A percentile compares a stretch with the other conserved stretches of the same genome.
phyloP scores from a whole-genome alignment of 108 stramenopile genomes.

The Nitzschia putrida region DNA sequence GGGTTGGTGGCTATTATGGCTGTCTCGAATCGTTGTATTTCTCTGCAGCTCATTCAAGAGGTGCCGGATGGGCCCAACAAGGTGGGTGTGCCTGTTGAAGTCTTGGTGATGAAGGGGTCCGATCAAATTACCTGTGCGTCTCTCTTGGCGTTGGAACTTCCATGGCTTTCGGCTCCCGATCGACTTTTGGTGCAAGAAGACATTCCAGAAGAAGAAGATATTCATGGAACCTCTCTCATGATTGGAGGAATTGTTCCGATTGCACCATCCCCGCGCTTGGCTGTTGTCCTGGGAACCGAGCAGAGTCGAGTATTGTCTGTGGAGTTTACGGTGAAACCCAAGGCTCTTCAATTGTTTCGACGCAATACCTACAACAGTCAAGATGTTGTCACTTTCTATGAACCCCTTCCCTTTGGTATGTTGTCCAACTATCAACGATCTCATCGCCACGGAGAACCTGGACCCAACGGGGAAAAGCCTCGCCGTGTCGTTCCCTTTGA shows the following conservation, averaged over 20 bases:
- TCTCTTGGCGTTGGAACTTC: slow-evolving; percentile 34
- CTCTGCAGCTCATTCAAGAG: slow-evolving; percentile 36
- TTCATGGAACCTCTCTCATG: slow-evolving; percentile 10
- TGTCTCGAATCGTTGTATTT: slow-evolving; percentile 37
- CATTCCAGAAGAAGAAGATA: neutral
- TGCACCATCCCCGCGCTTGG: slow-evolving; percentile 28
- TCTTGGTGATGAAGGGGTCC: slow-evolving; percentile 26
- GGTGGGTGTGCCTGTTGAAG: slow-evolving; percentile 35
- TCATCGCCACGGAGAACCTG: slow-evolving; percentile 10
- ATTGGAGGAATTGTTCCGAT: slow-evolving; percentile 23
- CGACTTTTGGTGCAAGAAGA: slow-evolving; percentile 9
- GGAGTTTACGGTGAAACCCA: slow-evolving; percentile 40
- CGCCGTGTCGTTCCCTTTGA: slow-evolving; percentile 40
- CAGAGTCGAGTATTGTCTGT: slow-evolving; percentile 42
- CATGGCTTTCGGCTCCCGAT: slow-evolving; percentile 28
- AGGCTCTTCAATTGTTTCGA: slow-evolving; percentile 19
- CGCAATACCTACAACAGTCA: slow-evolving; percentile 26
- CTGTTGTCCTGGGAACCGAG: slow-evolving; percentile 46
- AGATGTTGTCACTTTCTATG: slow-evolving; percentile 28
- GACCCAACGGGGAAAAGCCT: slow-evolving; percentile 18
- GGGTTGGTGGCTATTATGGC: slow-evolving; percentile 33
- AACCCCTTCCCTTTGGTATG: slow-evolving; percentile 28
- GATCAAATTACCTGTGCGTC: slow-evolving; percentile 46
- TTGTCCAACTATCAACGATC: slow-evolving; percentile 27
- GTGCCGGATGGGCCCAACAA: slow-evolving; percentile 5